Percentiles rank a stretch among this genome's conserved stretches.
Evolutionary conservation across 2,329 filamentous ascomycete genomes (phyloP).

Genomic region (Emericellopsis cladophorae): DNA sequence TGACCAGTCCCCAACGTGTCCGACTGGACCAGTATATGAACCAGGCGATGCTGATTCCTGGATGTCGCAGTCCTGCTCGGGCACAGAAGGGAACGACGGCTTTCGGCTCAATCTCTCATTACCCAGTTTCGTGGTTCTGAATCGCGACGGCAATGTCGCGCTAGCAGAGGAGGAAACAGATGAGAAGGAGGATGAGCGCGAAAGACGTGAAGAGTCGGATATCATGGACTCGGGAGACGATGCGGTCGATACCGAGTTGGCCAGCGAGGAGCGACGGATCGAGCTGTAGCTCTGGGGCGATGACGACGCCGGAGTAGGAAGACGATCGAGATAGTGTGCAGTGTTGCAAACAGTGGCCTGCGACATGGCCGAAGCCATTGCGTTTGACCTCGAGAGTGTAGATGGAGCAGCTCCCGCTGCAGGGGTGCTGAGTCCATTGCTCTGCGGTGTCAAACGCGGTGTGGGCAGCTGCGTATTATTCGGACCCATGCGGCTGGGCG

Average conservation of each 20-base stretch:
- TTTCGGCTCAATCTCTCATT: constrained; percentile 41
- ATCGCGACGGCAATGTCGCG: constrained; percentile 53
- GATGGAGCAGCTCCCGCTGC: constrained; percentile 41
- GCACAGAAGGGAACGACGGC: constrained; percentile 41
- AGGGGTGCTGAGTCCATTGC: constrained; percentile 44
- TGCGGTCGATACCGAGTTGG: constrained; percentile 47
- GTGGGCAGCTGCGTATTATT: constrained; percentile 33
- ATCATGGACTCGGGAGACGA: constrained; percentile 58
- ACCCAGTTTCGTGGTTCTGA: constrained; percentile 44
- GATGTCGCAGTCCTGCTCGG: constrained; percentile 40
- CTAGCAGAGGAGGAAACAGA: constrained; percentile 47
- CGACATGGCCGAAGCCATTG: constrained; percentile 49
- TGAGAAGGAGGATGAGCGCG: constrained; percentile 52
- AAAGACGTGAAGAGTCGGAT: constrained; percentile 48
- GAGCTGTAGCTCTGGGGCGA: constrained; percentile 38
- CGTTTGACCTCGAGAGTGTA: constrained; percentile 34
- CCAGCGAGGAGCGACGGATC: constrained; percentile 47
- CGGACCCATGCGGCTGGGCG: constrained; percentile 31
- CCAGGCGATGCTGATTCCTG: constrained; percentile 43
- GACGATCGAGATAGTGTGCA: constrained; percentile 38
- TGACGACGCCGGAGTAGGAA: constrained; percentile 31
- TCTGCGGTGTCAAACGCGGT: constrained; percentile 44
- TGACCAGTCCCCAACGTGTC: constrained; percentile 36
- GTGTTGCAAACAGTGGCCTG: constrained; percentile 34
- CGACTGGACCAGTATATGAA: constrained; percentile 38